Percentiles rank a stretch among this genome's conserved stretches.
These are phyloP conservation scores for Albugo laibachii DNA, from an alignment of 352 stramenopile genomes.

Conservation along the genomic window DNA sequence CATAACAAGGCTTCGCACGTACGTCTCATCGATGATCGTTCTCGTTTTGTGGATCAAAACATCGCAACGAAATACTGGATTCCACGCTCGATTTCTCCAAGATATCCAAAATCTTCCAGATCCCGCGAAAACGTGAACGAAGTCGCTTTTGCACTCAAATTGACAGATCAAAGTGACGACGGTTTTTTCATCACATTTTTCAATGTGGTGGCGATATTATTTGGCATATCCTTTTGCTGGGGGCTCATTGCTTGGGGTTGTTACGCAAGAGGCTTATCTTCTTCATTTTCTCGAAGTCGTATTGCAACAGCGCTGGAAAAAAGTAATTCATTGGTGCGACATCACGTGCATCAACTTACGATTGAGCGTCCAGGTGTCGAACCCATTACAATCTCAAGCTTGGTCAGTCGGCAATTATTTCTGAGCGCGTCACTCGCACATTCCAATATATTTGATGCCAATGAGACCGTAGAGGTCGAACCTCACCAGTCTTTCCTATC, in stretches of 20 bases:
- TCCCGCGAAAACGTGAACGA: not conserved
- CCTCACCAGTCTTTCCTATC: no score
- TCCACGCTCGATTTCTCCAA: constrained; percentile 1
- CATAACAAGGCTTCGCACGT: not conserved
- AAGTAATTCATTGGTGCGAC: constrained; percentile 36
- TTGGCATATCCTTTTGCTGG: not conserved
- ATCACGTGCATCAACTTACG: constrained; percentile 41
- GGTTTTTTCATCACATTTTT: constrained; percentile 63
- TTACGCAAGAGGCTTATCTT: constrained; percentile 50
- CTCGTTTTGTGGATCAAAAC: not conserved
- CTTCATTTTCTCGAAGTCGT: constrained; percentile 35
- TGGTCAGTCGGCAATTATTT: constrained; percentile 38
- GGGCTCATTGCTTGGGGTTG: constrained; percentile 42
- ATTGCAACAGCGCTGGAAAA: constrained; percentile 33
- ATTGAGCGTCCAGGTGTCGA: constrained; percentile 44
- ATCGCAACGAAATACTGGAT: not conserved
- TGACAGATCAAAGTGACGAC: constrained; percentile 47
- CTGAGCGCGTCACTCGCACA: constrained; percentile 6
- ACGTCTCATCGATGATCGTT: not conserved
- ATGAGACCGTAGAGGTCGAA: constrained; percentile 8
- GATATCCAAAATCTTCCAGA: not conserved
- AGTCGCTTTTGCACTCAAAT: constrained; percentile 41
- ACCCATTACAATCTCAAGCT: constrained; percentile 56
- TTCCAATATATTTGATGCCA: constrained; percentile 7
- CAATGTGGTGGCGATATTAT: not conserved